Evolutionary conservation across 2,329 filamentous ascomycete genomes (phyloP).

Genomic region (Cercospora citrullina): DNA sequence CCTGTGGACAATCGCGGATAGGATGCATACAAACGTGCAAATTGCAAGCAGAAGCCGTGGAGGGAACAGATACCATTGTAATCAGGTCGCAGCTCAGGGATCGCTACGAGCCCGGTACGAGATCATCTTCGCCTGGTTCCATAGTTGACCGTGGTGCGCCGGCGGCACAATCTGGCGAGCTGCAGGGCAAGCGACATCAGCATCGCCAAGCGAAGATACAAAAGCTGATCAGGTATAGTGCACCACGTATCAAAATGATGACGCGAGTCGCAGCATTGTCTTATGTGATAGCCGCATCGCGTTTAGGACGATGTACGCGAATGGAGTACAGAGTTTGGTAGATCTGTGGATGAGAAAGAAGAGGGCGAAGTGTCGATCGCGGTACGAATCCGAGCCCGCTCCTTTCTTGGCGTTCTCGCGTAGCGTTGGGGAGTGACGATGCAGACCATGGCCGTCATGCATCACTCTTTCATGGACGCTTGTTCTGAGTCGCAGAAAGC

Average conservation of each 20-base stretch:
- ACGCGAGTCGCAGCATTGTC: neutral
- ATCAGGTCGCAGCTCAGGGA: neutral
- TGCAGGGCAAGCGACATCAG: neutral
- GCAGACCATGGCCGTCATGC: neutral
- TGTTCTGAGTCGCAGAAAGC: neutral
- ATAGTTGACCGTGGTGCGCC: neutral
- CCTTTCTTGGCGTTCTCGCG: neutral
- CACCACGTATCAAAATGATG: neutral
- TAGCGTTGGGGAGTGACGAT: neutral
- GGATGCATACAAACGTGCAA: neutral
- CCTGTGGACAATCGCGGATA: neutral
- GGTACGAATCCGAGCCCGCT: neutral
- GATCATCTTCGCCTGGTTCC: neutral
- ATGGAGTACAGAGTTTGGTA: neutral
- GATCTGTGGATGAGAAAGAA: neutral
- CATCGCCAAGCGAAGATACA: neutral
- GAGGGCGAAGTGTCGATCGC: constrained; percentile 3
- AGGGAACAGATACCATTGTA: neutral
- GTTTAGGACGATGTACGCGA: neutral
- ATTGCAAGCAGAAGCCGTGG: neutral
- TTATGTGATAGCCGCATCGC: neutral
- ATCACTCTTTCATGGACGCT: neutral
- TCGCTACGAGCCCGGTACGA: neutral
- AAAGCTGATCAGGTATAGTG: neutral
- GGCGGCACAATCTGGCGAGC: neutral